Evolutionary conservation across 73 alveolate genomes (phyloP).

Genomic region (Paramecium bursaria): DNA sequence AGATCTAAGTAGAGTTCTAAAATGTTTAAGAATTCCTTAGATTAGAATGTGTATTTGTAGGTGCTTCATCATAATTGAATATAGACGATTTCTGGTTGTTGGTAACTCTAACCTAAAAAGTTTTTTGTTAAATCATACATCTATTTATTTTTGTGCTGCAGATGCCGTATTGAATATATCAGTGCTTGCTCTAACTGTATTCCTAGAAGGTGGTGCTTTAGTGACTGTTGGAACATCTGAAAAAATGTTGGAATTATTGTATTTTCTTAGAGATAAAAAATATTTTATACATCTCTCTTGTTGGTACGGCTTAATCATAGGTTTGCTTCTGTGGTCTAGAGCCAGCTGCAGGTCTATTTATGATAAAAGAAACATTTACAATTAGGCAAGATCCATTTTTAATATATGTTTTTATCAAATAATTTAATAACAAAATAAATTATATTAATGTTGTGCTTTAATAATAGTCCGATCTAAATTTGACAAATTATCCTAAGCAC

Average conservation of each 20-base stretch:
- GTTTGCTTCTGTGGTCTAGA: conserved; percentile 17
- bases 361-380: neutral
- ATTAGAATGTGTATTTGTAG: conserved; percentile 35
- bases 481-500: too few relatives aligned
- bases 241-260: conserved; percentile 32
- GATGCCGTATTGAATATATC: conserved; percentile 37
- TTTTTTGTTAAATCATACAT: neutral
- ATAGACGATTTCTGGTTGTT: conserved; percentile 25
- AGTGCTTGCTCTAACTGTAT: conserved; percentile 36
- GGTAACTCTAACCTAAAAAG: conserved; percentile 8
- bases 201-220: neutral
- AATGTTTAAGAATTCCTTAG: too few relatives aligned
- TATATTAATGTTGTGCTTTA: too few relatives aligned
- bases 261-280: conserved; percentile 3
- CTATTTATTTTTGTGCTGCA: conserved; percentile 30
- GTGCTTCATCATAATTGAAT: neutral
- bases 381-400: conserved; percentile 15
- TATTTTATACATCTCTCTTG: conserved; percentile 19
- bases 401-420: too few relatives aligned
- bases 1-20: too few relatives aligned
- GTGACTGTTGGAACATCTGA: neutral
- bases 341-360: conserved; percentile 43
- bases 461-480: too few relatives aligned
- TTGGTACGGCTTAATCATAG: conserved; percentile 1
- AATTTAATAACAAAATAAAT: too few relatives aligned